Evolutionary conservation across 129 eudicot species (phyloP), one percentile per base, ranked within the genome.

Genomic region (Tagetes patula): DNA sequence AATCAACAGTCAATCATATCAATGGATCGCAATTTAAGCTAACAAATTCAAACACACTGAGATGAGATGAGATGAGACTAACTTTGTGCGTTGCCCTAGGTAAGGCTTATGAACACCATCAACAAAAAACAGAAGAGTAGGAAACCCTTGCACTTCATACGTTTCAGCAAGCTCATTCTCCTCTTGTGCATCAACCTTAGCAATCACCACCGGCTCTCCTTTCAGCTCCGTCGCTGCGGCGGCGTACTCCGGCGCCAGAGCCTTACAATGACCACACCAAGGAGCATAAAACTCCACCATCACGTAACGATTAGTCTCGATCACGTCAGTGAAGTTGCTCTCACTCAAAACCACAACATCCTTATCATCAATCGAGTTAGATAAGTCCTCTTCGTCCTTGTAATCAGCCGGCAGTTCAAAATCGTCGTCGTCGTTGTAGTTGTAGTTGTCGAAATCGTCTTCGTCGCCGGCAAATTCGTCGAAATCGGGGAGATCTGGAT

Each of bases 211-310:
- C 65, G 54, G 36, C 45, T 80, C 87, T 8, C 59, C 87, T 67
- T 71, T 85, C 80, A 93, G 76, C 82, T 81, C 92, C 11, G 95
- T 89, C 0, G 98, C 98, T 3, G 98, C 98, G 7, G 95, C 98
- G 4, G 98, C 96, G 50, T 89, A 93, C 87, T 93, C 98, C 50
- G 98, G 98, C 64, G 98, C 96, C 72, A 93, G 65, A 4, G 86
- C 77, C 78, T 89, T 67, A 62, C 98, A 93, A 54, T 93, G 98
- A 5, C 98, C 96, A 43, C 98, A 93, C 98, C 98, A 93, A 11
- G 96, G 96, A 34, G 98, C 98, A 36, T 93, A 93, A 20, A 93
- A 93, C 85, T 93, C 98, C 77, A 93, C 98, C 92, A 93, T 85
- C 75, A 93, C 98, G 39, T 82, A 85, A 84, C 79, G 77, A 30